Evolutionary conservation across 1,139 yeast genomes (phyloP), one percentile per base, ranked within the genome.

Genomic region (Pichia sp.): DNA sequence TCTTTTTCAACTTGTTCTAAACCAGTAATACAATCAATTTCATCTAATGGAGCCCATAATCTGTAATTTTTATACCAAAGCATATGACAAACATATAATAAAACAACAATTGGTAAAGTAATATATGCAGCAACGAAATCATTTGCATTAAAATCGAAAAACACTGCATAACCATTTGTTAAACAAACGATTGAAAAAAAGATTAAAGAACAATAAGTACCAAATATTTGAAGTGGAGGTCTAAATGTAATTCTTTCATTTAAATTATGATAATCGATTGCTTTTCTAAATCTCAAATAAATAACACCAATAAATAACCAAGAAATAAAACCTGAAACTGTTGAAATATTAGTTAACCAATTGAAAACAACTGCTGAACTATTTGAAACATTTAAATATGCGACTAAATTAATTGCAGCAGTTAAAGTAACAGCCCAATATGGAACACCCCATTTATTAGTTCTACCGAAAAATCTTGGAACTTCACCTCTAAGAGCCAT

Each of bases 111-210:
- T 25, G 84, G 84, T 44, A 80, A 58, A 1, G 84, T 78, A 52
- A 80, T 67, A 61, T 80, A 80, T 11, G 84, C 78, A 25, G 84
- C 83, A 46, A 80, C 63, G 54, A 80, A 80, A 58, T 58, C 60
- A 26, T 70, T 56, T n/a, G 73, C 76, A 41, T 62, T 68, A 52
- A 73, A 56, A 44, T 62, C 64, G 51, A 67, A 75, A 67, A 76
- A 76, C 24, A 67, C 68, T 4, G 59, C 57, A 61, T 67, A 76
- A 36, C 85, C 85, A 51, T 79, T 78, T 24, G 82, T 76, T 30
- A 78, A 47, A 20, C 75, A 66, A 44, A 79, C 59, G 20, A 79
- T 33, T 3, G 65, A 50, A 48, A 76, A 67, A 55, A 77, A 67
- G 32, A 65, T 42, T 3, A 71, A 60, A n/a, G 69, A 69, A 42